Evolutionary conservation across 768 basidiomycete genomes (phyloP).

Genomic region (Kondoa malvinella): DNA sequence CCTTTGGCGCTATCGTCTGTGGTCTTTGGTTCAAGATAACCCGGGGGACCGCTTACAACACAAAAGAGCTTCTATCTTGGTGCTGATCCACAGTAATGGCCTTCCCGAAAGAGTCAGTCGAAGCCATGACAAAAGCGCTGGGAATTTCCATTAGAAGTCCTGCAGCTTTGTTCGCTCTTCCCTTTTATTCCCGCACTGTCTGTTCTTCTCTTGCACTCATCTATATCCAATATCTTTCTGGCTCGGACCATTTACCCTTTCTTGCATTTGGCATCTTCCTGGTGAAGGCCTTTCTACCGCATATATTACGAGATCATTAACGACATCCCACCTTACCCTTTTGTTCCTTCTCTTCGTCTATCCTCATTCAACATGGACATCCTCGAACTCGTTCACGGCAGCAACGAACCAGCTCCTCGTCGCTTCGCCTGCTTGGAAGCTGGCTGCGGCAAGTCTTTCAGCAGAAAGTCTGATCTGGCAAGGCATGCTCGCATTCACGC

Average conservation of each 20-base stretch:
- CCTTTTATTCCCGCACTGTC: neutral
- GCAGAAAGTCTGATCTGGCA: constrained; percentile 33
- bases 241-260: neutral
- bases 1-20: no score
- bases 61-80: no score
- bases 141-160: no score
- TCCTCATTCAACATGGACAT: constrained; percentile 2
- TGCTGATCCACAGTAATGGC: no score
- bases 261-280: neutral
- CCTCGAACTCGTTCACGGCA: constrained; percentile 10
- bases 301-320: neutral
- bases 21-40: no score
- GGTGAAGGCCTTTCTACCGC: neutral
- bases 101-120: no score
- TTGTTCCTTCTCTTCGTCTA: neutral
- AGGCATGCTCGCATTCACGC: constrained; percentile 36
- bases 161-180: neutral
- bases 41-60: no score
- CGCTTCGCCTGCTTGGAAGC: constrained; percentile 14
- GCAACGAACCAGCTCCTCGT: neutral
- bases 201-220: no score
- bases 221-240: no score
- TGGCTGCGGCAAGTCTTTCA: constrained; percentile 32
- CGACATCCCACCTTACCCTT: neutral
- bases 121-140: no score